A percentile compares a stretch with the other conserved stretches of the same genome.
Conservation (phyloP, 2,329 filamentous ascomycete species). For the Alternaria viburni region DNA sequence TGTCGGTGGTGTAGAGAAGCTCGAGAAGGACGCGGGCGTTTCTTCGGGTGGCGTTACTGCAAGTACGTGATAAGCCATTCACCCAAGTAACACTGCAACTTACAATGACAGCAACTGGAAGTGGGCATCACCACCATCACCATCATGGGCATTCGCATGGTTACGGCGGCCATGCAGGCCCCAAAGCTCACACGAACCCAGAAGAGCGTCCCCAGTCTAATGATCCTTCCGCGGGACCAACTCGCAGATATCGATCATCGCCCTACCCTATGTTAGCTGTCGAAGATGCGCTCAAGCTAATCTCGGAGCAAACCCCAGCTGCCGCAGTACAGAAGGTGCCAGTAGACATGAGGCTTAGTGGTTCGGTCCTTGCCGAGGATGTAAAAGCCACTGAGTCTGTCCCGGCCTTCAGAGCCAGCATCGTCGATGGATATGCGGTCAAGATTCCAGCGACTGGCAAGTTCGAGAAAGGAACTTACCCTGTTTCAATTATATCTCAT, state of each 20-base stretch:
- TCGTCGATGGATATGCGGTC: constrained; percentile 90
- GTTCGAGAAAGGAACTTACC: constrained; percentile 77
- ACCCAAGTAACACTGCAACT: background rate
- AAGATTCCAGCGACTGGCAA: constrained; percentile 45
- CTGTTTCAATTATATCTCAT: constrained; percentile 85
- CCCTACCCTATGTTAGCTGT: constrained; percentile 93
- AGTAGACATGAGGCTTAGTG: constrained; percentile 72
- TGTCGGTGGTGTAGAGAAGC: constrained; percentile 77
- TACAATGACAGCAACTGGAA: constrained; percentile 26
- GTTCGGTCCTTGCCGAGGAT: constrained; percentile 81
- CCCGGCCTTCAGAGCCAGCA: constrained; percentile 92
- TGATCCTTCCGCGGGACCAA: constrained; percentile 64
- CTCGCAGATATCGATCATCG: constrained; percentile 78
- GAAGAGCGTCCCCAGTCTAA: constrained; percentile 64
- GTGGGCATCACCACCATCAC: constrained; percentile 46
- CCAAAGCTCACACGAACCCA: constrained; percentile 74
- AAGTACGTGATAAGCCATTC: constrained; percentile 15
- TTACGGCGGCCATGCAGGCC: constrained; percentile 46
- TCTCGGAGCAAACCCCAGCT: constrained; percentile 74
- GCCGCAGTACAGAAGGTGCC: constrained; percentile 63
- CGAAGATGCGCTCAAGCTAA: constrained; percentile 75
- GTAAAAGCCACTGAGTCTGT: constrained; percentile 82
- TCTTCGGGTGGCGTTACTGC: constrained; percentile 20
- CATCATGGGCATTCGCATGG: constrained; percentile 66
- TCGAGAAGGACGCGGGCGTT: constrained; percentile 80